Evolutionary conservation across 2,329 filamentous ascomycete genomes (phyloP), one percentile per base, ranked within the genome.

Genomic region (Ceratocystis ficicola): DNA sequence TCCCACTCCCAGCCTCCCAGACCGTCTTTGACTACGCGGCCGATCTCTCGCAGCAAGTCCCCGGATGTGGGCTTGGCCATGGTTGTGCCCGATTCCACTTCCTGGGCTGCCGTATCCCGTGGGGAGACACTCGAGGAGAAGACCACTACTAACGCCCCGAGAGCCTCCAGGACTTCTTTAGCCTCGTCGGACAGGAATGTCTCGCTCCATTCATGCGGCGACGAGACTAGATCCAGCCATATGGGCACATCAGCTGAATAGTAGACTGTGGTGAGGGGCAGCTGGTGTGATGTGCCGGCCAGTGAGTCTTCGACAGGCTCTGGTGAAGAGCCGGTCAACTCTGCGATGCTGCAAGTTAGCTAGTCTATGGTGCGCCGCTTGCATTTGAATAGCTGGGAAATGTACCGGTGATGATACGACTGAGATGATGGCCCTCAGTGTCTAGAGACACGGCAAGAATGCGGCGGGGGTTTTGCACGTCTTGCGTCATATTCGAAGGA

Each of bases 1-100:
- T 87, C 85, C 85, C 85, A 88, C 1, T 77, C 76, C 77, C 79
- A 83, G 6, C 83, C 83, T 2, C 83, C 84, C 1, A 85, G 76
- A 0, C 83, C 83, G 1, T 83, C 74, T 66, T 77, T 77, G 0
- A 85, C 76, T 1, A 87, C 81, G 62, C 77, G 77, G 0, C 80
- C 81, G 0, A 86, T 80, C 10, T 81, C 75, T 22, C 74, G 70
- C 30, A 87, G 74, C 6, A 87, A 72, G 4, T 73, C 74, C 72
- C 12, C 71, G 65, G 5, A 71, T 69, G 28, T 74, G 68, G 10
- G 70, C 68, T 50, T 76, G 76, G 25, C 76, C 71, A 17, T 44
- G 15, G 57, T 6, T 5, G 60, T 28, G 50, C 8, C 52, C 8
- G 7, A 3, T 28, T 28, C 30, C 12, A 15, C 25, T 17, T 10